Evolutionary conservation across 306 rosid species (phyloP).

Genomic region (Oxytropis ochrocephala): DNA sequence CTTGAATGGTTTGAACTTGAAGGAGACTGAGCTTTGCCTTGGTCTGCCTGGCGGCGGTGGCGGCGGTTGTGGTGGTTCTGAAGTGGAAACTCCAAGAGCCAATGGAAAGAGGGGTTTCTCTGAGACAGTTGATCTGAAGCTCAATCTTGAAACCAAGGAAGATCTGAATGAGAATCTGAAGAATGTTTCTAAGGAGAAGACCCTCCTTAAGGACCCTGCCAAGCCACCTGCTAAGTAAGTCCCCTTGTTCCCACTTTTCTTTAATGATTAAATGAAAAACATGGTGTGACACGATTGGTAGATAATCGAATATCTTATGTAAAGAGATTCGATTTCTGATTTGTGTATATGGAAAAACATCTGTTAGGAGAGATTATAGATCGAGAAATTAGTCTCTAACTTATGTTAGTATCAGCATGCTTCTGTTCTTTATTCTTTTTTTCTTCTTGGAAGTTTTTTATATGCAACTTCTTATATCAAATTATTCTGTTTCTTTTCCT

Average conservation of each 20-base stretch:
- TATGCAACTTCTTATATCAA: not conserved
- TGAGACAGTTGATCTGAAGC: conserved; percentile 86
- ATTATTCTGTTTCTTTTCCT: not conserved
- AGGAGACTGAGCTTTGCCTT: conserved; percentile 90
- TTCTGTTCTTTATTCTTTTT: not conserved
- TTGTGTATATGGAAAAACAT: too few species aligned
- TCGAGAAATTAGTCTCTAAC: too few species aligned
- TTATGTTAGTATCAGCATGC: not conserved
- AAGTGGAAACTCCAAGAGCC: conserved; percentile 54
- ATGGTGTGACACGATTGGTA: too few species aligned
- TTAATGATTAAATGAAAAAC: too few species aligned
- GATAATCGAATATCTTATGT: too few species aligned
- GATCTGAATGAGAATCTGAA: conserved; percentile 48
- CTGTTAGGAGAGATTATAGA: too few species aligned
- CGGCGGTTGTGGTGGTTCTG: conserved; percentile 28
- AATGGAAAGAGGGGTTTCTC: conserved; percentile 86
- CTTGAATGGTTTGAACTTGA: conserved; percentile 49
- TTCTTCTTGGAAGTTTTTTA: not conserved
- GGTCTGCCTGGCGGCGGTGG: conserved; percentile 71
- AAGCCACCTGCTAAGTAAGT: conserved; percentile 89
- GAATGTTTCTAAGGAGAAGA: conserved; percentile 51
- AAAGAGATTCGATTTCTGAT: too few species aligned
- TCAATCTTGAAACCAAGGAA: conserved; percentile 56
- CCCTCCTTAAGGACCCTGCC: conserved; percentile 59
- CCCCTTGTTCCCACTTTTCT: too few species aligned